Base-by-base conservation (phyloP, 192 early-diverging fungal species). In the Cladochytrium replicatum region DNA sequence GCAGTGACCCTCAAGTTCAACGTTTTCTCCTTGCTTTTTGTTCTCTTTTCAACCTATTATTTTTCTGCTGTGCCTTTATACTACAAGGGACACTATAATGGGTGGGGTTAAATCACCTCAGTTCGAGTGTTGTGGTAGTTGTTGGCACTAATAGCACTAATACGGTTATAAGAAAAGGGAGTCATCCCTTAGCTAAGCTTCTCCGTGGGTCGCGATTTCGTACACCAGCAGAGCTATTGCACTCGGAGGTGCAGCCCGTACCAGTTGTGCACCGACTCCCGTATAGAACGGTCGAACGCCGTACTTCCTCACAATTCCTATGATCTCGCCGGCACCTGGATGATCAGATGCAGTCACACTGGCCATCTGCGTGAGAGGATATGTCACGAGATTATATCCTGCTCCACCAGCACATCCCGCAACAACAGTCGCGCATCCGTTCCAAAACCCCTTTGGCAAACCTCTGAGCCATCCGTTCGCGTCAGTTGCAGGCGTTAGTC, bases 221-320 rank as follows among this genome's bases (percentile, higher is more conserved):
- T 68, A 77, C 3, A 64, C 68, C 44, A 77, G 64, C 22, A 77
- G 46, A 9, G 57, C 74, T 5, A 70, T 29, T 0, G 74, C 69
- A 41, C 65, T 61, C 5, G 74, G 65, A 6, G 74, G 74, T 63
- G 68, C 65, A 11, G 62, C 71, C 37, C 68, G 47, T 0, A 70
- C 52, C 50, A 77, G 52, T 42, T 67, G 62, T 9, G 65, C 57
- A 6, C 46, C 45, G 31, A 77, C 73, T 23, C 74, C 74, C 1
- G 23, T 21, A 48, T 71, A 77, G 28, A 74, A 66, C 3, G 67
- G 55, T 28, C 43, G 4, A 9, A 69, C 4, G 4, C 70, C 70
- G 0, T 60, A 4, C 6, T 46, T 6, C 41, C 57, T 28, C 17
- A 69, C 27, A 4, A 26, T 41, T 30, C 48, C 54, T 41, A 29